Evolutionary conservation across 768 basidiomycete genomes (phyloP).

Genomic region (Hericium coralloides): DNA sequence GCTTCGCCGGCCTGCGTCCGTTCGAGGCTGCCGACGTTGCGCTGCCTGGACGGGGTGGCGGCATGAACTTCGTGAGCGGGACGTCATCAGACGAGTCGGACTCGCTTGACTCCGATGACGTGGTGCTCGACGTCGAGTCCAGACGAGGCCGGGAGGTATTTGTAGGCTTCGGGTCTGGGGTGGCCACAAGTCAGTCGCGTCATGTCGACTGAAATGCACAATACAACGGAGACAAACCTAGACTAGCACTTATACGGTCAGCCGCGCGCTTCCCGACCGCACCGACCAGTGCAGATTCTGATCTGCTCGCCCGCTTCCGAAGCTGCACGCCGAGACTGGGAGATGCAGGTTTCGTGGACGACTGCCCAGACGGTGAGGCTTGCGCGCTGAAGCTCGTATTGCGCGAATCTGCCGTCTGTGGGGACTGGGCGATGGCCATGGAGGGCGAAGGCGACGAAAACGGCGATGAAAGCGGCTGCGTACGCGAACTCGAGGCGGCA

Average conservation of each 20-base stretch:
- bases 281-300: slow-evolving; percentile 49
- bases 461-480: neutral
- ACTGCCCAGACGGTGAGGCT: slow-evolving; percentile 10
- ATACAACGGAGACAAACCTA: slow-evolving; percentile 1
- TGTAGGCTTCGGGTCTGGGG: too few relatives aligned
- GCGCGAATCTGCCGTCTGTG: neutral
- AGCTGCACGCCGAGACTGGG: slow-evolving; percentile 9
- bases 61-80: slow-evolving; percentile 54
- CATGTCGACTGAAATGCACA: neutral
- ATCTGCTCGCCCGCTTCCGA: slow-evolving; percentile 43
- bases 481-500: neutral
- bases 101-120: slow-evolving; percentile 21
- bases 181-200: neutral
- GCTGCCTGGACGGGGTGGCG: slow-evolving; percentile 60
- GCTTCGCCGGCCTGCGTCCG: slow-evolving; percentile 30
- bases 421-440: neutral
- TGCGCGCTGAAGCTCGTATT: neutral
- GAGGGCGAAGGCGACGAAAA: slow-evolving; percentile 9
- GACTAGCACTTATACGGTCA: neutral
- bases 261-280: slow-evolving; percentile 28
- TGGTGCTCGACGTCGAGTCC: slow-evolving; percentile 15
- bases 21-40: slow-evolving; percentile 26
- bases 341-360: neutral
- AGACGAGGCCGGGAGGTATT: slow-evolving; percentile 3
- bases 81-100: slow-evolving; percentile 49